Evolutionary conservation across 108 stramenopile species (phyloP).

Genomic region (Discostella stelligeroides): DNA sequence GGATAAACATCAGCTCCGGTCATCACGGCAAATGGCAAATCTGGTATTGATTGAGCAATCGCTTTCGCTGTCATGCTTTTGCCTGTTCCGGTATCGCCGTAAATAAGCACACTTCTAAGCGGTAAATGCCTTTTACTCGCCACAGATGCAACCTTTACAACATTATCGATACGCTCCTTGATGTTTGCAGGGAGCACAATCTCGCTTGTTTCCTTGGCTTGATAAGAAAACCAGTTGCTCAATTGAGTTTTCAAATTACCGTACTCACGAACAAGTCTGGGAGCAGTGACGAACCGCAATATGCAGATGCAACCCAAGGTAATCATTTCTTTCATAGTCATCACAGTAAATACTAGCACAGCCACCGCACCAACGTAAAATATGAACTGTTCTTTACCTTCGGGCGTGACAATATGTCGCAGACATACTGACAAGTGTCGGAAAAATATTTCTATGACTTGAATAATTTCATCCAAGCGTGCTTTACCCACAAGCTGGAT

Average conservation of each 20-base stretch:
- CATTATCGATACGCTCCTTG: constrained; percentile 33
- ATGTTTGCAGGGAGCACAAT: constrained; percentile 36
- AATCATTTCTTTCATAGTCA: constrained; percentile 48
- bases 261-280: constrained; percentile 57
- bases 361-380: constrained; percentile 40
- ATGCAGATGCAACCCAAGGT: constrained; percentile 38
- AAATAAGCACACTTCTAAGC: constrained; percentile 73
- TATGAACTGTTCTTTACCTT: constrained; percentile 47
- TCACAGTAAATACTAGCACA: constrained; percentile 34
- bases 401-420: constrained; percentile 35
- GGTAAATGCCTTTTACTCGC: constrained; percentile 56
- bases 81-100: constrained; percentile 85
- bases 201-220: constrained; percentile 4
- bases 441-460: constrained; percentile 48
- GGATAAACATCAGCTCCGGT: constrained; percentile 82
- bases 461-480: constrained; percentile 36
- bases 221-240: constrained; percentile 7
- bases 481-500: constrained; percentile 52
- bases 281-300: constrained; percentile 39
- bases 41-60: constrained; percentile 62
- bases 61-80: constrained; percentile 87
- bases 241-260: constrained; percentile 27
- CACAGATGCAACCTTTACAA: constrained; percentile 38
- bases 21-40: constrained; percentile 84
- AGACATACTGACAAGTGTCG: constrained; percentile 39